Evolutionary conservation across 805 yeast genomes (phyloP), one percentile per base, ranked within the genome.

Genomic region (Candida boleticola): DNA sequence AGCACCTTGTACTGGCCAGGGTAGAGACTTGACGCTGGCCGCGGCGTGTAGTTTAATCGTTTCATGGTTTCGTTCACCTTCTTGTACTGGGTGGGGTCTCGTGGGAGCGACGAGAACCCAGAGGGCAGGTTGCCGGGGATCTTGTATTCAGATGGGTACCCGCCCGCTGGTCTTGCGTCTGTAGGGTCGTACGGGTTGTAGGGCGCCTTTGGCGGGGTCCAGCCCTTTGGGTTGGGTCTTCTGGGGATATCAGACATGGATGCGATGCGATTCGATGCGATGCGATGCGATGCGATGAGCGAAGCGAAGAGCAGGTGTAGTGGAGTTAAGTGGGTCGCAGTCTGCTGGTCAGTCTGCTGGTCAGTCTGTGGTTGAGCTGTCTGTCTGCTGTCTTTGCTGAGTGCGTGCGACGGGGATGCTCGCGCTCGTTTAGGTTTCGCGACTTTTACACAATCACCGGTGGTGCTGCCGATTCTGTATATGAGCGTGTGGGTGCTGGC

Each of bases 171-270:
- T 36, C 96, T 70, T 31, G 68, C 57, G 55, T 87, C 96, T 1
- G 76, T 63, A 0, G 90, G 85, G 55, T 87, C 96, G 54, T 81
- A 88, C 5, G 95, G 95, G 53, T 87, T 87, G 58, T 85, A 88
- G 1, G 93, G 93, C 1, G 90, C 92, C 47, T 74, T 78, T 7
- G 95, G 95, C 1, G 81, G 86, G 0, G 75, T 74, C 93, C 93
- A 85, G 0, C 89, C 89, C 5, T 76, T 75, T 2, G 93, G 90
- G 52, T 85, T 81, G 3, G 90, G 84, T 42, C 87, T 67, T 65
- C 89, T 73, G 35, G 79, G 77, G 36, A 75, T 47, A 17, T 73
- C 64, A n/a, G n/a, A n/a, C n/a, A 7, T 25, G 27, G 27, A 7
- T 25, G 10, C 11, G 27, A 25, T 11, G 11, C 11, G 27, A n/a